Conservation (phyloP, 2,329 filamentous ascomycete genomes). For the Aspergillus oerlinghausenensis region DNA sequence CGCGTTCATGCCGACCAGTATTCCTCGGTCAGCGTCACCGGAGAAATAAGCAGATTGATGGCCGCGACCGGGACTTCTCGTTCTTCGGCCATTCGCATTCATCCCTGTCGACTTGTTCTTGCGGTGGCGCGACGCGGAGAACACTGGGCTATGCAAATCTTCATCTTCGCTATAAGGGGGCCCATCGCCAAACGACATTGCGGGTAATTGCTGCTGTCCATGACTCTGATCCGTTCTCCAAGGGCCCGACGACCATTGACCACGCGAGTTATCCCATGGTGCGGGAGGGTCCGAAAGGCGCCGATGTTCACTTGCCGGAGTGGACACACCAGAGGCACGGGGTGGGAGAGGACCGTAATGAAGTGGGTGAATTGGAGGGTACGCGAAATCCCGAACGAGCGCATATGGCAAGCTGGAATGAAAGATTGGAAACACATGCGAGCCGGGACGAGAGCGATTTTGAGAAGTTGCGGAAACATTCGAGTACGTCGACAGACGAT, state of each 20-base stretch:
- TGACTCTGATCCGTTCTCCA: conserved; percentile 48
- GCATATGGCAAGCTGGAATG: conserved; percentile 82
- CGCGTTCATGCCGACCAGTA: conserved; percentile 60
- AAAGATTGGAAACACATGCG: conserved; percentile 76
- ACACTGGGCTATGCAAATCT: conserved; percentile 82
- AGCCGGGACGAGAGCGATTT: conserved; percentile 69
- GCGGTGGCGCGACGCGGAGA: conserved; percentile 77
- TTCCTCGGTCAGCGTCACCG: conserved; percentile 59
- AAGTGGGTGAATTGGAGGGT: conserved; percentile 73
- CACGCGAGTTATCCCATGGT: conserved; percentile 66
- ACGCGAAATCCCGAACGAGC: conserved; percentile 94
- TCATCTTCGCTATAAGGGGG: conserved; percentile 95
- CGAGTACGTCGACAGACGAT: conserved; percentile 80
- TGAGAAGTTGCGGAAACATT: conserved; percentile 56
- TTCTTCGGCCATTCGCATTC: conserved; percentile 40
- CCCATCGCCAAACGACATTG: conserved; percentile 79
- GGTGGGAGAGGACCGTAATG: conserved; percentile 89
- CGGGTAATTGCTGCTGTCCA: conserved; percentile 67
- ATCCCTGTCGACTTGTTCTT: conserved; percentile 68
- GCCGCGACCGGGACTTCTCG: conserved; percentile 43
- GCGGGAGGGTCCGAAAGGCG: conserved; percentile 74
- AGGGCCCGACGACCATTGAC: conserved; percentile 51
- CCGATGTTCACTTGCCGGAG: conserved; percentile 73
- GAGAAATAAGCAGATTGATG: conserved; percentile 39
- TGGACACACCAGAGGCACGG: conserved; percentile 70